Base-by-base conservation (phyloP, 257 asterid species). In the Fraxinus pennsylvanica region DNA sequence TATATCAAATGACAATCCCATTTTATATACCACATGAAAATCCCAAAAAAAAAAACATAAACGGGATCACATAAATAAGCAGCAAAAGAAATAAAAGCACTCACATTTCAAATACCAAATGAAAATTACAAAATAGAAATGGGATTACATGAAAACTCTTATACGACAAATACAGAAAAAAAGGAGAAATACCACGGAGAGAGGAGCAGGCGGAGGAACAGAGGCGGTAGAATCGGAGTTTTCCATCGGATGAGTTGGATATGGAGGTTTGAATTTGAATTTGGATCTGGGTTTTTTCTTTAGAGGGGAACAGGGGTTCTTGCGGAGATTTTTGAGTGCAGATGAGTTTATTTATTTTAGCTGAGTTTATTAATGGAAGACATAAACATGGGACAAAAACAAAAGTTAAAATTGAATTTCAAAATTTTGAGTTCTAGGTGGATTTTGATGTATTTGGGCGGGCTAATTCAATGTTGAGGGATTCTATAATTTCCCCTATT, bases 181-280 rank as follows among this genome's bases (percentile, higher is more conserved):
- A 12, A 7, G 3, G 36, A 30, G 21, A 2, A n/a, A 4, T 79
- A 87, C 96, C 82, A 5, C 81, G 4, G 89, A 80, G 4, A 84
- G 89, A 39, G 93, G 90, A 72, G 85, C 80, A 21, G 83, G 29
- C 30, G 79, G 76, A 32, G 86, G 74, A 74, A 71, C 36, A 9
- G 91, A 29, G 50, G 84, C 71, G n/a, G 86, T 81, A 5, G 90
- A 81, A 75, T 89, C 90, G 72, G 89, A 33, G 78, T 75, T 82
- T 72, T 87, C 91, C 96, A 92, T 92, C 61, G 76, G 76, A 59
- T 22, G 15, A 78, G 1, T 78, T n/a, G 78, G 76, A 38, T 21
- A 5, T 57, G 9, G 29, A 65, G 77, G 32, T 74, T 72, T 81
- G 82, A 87, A 86, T 81, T 84, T 83, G 85, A 30, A 66, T 4